A percentile compares a stretch with the other conserved stretches of the same genome.
phyloP scores from a whole-genome alignment of 768 basidiomycete species.

The Chalciporus sphaerocephalus region DNA sequence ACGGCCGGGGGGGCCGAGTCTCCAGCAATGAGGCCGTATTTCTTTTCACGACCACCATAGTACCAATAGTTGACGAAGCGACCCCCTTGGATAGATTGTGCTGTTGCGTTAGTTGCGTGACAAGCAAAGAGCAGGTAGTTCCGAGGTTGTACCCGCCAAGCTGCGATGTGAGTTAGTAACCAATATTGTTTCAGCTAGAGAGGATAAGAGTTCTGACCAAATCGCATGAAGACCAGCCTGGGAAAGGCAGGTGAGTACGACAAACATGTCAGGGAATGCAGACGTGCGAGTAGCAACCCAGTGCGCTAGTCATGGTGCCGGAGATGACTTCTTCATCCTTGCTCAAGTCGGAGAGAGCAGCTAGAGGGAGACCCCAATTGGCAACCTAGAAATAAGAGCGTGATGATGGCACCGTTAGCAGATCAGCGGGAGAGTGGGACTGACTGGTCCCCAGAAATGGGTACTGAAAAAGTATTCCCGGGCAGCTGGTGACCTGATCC shows the following conservation, averaged over 20 bases:
- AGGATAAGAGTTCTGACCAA: constrained; percentile 46
- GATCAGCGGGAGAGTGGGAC: constrained; percentile 31
- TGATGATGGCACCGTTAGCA: not conserved
- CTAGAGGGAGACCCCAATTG: constrained; percentile 97
- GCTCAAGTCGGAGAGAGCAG: constrained; percentile 82
- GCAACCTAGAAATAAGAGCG: constrained; percentile 59
- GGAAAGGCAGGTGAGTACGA: constrained; percentile 5
- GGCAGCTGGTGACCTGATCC: constrained; percentile 88
- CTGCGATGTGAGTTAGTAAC: constrained; percentile 36
- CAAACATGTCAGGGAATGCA: constrained; percentile 8
- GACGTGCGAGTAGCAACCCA: constrained; percentile 89
- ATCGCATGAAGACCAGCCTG: constrained; percentile 89
- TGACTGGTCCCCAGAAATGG: constrained; percentile 96
- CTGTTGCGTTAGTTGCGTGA: constrained; percentile 85
- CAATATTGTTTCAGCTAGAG: too few relatives aligned
- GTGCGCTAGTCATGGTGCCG: constrained; percentile 91
- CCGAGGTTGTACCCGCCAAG: constrained; percentile 92
- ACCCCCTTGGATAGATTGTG: constrained; percentile 77
- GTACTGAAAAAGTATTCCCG: constrained; percentile 98
- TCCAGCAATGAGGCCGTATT: constrained; percentile 37
- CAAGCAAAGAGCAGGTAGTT: constrained; percentile 96
- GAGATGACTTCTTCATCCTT: constrained; percentile 98
- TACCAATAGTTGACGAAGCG: constrained; percentile 93
- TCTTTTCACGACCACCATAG: constrained; percentile 79
- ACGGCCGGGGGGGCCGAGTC: constrained; percentile 49